These are phyloP conservation scores for Colletotrichum sp. DNA, from an alignment of 2,329 filamentous ascomycete genomes.

Conservation along the genomic window DNA sequence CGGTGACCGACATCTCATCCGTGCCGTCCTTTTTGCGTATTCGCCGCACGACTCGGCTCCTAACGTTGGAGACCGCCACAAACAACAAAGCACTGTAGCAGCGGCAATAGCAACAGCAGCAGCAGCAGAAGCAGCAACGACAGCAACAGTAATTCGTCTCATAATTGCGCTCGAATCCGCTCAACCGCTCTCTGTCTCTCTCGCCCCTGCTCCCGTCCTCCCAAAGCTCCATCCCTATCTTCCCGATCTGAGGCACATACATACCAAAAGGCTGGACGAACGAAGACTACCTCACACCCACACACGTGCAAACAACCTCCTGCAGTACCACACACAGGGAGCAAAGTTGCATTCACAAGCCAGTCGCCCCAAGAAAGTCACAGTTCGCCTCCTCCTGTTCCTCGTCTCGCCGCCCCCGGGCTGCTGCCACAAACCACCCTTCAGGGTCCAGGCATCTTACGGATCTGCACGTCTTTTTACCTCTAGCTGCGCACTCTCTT, in stretches of 20 bases:
- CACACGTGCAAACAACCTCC: background rate
- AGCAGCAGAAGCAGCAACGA: background rate
- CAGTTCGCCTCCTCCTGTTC: background rate
- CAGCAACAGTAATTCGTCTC: background rate
- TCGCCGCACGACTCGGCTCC: background rate
- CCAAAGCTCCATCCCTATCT: background rate
- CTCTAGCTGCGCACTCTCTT: background rate
- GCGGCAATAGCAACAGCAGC: background rate
- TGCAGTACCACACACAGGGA: background rate
- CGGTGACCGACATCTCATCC: background rate
- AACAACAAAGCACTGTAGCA: background rate
- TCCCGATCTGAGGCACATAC: background rate
- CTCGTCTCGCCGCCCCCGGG: background rate
- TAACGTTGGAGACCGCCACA: background rate
- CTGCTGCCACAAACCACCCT: background rate
- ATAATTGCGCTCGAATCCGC: background rate
- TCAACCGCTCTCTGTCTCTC: background rate
- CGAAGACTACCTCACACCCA: background rate
- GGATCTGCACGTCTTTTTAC: background rate
- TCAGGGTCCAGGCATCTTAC: conserved; percentile 12
- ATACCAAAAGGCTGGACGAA: background rate
- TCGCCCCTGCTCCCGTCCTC: background rate
- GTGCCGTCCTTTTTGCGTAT: background rate
- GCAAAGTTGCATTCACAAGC: background rate
- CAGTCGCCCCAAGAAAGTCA: background rate